These are phyloP conservation scores for Lophiostoma macrostomum DNA, from an alignment of 495 filamentous ascomycete species.

Conservation along the genomic window DNA sequence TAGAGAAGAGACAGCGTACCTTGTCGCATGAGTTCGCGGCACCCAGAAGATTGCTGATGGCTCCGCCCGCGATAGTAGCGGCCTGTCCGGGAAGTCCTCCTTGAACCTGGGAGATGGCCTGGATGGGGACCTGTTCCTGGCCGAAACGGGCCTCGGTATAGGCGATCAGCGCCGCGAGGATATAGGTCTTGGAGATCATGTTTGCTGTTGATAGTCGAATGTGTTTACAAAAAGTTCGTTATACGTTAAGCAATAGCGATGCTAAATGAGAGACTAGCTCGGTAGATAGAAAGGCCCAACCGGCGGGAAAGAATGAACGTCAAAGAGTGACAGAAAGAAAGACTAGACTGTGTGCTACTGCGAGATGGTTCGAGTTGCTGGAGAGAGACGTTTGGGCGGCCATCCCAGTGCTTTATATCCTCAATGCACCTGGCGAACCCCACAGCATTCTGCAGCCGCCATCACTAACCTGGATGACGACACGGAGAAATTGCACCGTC, in stretches of 20 bases:
- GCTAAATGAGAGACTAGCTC: slow-evolving; percentile 42
- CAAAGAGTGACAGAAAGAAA: slow-evolving; percentile 21
- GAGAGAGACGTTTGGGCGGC: neutral
- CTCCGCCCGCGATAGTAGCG: slow-evolving; percentile 51
- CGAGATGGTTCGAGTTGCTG: slow-evolving; percentile 17
- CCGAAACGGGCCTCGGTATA: slow-evolving; percentile 52
- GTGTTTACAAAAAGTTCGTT: slow-evolving; percentile 29
- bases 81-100: slow-evolving; percentile 53
- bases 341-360: slow-evolving; percentile 21
- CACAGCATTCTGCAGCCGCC: slow-evolving; percentile 3
- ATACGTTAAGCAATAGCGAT: slow-evolving; percentile 9
- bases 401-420: slow-evolving; percentile 7
- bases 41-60: slow-evolving; percentile 54
- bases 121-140: slow-evolving; percentile 50
- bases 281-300: slow-evolving; percentile 39
- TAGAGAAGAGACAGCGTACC: slow-evolving; percentile 32
- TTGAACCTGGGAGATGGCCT: slow-evolving; percentile 45
- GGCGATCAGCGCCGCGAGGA: slow-evolving; percentile 45
- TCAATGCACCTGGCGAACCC: slow-evolving; percentile 1
- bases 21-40: slow-evolving; percentile 58
- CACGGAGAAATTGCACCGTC: slow-evolving; percentile 24
- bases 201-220: slow-evolving; percentile 36
- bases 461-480: neutral
- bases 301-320: slow-evolving; percentile 34
- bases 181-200: slow-evolving; percentile 48